Conservation (phyloP, 2,329 filamentous ascomycete genomes). For the Seiridium cupressi region DNA sequence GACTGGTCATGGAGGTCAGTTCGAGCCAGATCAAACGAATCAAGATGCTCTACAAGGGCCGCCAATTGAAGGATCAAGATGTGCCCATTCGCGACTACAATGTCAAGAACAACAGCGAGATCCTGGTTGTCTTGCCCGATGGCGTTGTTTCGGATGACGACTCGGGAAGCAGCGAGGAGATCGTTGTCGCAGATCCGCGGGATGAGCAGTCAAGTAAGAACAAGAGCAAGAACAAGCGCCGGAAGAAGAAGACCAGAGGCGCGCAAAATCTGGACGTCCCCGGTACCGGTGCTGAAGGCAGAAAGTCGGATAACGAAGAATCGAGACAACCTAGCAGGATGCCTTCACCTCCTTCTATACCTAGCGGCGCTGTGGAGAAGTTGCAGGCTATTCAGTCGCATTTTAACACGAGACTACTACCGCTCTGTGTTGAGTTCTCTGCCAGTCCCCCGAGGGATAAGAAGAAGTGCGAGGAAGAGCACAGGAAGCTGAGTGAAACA, state of each 20-base stretch:
- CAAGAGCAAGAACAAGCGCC: conserved; percentile 28
- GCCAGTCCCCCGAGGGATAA: conserved; percentile 60
- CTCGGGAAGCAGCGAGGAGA: conserved; percentile 41
- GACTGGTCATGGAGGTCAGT: conserved; percentile 62
- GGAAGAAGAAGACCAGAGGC: conserved; percentile 36
- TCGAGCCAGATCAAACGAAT: conserved; percentile 51
- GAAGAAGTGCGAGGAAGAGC: conserved; percentile 70
- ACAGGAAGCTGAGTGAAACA: conserved; percentile 73
- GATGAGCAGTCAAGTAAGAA: conserved; percentile 35
- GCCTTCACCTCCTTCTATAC: conserved; percentile 30
- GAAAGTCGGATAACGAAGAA: conserved; percentile 29
- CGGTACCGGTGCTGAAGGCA: conserved; percentile 30
- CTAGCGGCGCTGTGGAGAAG: conserved; percentile 53
- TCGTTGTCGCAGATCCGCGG: conserved; percentile 41
- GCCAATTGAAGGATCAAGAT: conserved; percentile 63
- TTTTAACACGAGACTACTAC: conserved; percentile 64
- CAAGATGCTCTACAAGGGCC: conserved; percentile 73
- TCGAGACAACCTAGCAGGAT: conserved; percentile 37
- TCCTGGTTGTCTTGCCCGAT: conserved; percentile 58
- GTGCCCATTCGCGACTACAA: conserved; percentile 57
- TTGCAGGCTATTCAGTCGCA: conserved; percentile 64
- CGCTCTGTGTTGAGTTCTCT: conserved; percentile 62
- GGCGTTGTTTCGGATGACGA: conserved; percentile 37
- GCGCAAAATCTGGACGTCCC: conserved; percentile 36
- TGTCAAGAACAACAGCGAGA: conserved; percentile 61